phyloP scores from a whole-genome alignment of 352 stramenopile genomes.

The Paralagenidium karlingii region DNA sequence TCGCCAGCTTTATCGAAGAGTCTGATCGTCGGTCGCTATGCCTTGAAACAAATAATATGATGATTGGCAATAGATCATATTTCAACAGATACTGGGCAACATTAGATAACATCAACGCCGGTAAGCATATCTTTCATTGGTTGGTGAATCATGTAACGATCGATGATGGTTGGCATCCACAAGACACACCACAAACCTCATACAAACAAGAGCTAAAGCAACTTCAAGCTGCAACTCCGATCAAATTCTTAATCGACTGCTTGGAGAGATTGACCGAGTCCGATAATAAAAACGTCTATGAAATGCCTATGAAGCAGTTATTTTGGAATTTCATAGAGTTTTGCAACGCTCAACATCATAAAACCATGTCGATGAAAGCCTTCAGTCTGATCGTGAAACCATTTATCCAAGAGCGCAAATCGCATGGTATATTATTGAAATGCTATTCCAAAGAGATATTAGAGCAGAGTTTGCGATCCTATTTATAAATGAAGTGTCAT shows the following conservation, averaged over 20 bases:
- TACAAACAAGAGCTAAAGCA: constrained; percentile 11
- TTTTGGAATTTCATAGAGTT: constrained; percentile 2
- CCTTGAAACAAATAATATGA: constrained; percentile 2
- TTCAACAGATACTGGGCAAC: constrained; percentile 1
- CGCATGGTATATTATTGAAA: too few relatives aligned
- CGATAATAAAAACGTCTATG: constrained; percentile 3
- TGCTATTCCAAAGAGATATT: too few relatives aligned
- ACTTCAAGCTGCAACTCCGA: constrained; percentile 6
- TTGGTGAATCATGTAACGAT: neutral
- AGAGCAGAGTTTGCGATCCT: too few relatives aligned
- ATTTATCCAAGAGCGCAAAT: too few relatives aligned
- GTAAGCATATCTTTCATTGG: constrained; percentile 5
- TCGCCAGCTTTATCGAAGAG: constrained; percentile 3
- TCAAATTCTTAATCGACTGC: constrained; percentile 5
- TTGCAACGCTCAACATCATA: too few relatives aligned
- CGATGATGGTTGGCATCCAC: constrained; percentile 1
- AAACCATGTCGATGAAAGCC: too few relatives aligned
- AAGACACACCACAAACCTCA: constrained; percentile 4
- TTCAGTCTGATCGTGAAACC: too few relatives aligned
- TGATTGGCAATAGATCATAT: constrained; percentile 2
- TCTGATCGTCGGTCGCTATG: constrained; percentile 3
- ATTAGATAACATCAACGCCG: neutral
- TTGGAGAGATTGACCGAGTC: constrained; percentile 3
- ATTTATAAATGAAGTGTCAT: too few relatives aligned
- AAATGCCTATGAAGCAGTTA: constrained; percentile 4